Conservation (phyloP, 371 early-diverging fungal genomes). For the Rhizomucor miehei region DNA sequence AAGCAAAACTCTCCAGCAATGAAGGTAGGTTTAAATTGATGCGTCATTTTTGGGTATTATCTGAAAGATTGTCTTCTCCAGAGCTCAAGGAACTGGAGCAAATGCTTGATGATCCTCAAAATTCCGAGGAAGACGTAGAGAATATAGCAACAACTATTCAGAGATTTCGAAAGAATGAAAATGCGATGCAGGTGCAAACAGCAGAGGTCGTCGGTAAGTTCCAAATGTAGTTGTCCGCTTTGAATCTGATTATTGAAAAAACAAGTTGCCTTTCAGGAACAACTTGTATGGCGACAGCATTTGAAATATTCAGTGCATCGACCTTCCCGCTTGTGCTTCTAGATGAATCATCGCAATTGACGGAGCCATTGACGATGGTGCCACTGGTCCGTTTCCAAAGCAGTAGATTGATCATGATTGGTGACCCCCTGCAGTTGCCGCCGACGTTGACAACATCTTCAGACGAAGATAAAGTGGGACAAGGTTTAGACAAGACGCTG, state of each 20-base stretch:
- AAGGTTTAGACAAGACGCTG: constrained; percentile 80
- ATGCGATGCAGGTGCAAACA: constrained; percentile 37
- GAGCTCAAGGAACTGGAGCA: constrained; percentile 72
- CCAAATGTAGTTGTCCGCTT: too few relatives aligned
- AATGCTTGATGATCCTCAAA: constrained; percentile 61
- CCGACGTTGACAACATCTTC: constrained; percentile 70
- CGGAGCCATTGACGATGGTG: constrained; percentile 86
- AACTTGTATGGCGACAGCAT: constrained; percentile 77
- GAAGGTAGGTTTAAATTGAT: constrained; percentile 33
- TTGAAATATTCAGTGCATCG: constrained; percentile 61
- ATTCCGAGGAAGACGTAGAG: constrained; percentile 52
- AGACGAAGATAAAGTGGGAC: constrained; percentile 36
- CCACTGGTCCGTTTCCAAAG: constrained; percentile 70
- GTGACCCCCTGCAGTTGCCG: constrained; percentile 88
- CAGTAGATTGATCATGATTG: constrained; percentile 76
- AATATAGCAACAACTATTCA: constrained; percentile 64
- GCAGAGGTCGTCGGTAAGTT: constrained; percentile 61
- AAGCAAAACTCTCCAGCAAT: constrained; percentile 46
- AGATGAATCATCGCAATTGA: constrained; percentile 87
- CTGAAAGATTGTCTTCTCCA: neutral
- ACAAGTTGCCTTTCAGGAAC: constrained; percentile 36
- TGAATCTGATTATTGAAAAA: neutral
- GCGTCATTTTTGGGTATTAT: neutral
- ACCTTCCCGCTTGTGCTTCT: constrained; percentile 74
- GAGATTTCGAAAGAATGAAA: constrained; percentile 58